These are phyloP conservation scores for Mucor irregularis DNA, from an alignment of 371 early-diverging fungal genomes.

Conservation along the genomic window DNA sequence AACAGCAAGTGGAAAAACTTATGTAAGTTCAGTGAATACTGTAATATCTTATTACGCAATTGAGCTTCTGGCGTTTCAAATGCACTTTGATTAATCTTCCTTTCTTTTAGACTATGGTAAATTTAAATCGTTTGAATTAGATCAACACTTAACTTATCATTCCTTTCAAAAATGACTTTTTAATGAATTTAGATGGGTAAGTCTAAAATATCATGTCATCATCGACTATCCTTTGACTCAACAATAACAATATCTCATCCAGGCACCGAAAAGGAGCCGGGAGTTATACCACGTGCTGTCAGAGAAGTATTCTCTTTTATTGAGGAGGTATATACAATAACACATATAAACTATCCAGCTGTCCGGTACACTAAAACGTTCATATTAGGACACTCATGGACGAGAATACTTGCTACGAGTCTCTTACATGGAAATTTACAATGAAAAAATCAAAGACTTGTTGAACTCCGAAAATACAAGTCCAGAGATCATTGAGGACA, in stretches of 20 bases:
- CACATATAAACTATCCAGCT: background rate
- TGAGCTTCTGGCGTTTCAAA: no score
- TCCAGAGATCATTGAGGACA: constrained; percentile 79
- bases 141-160: background rate
- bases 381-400: constrained; percentile 24
- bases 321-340: constrained; percentile 23
- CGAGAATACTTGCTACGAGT: constrained; percentile 85
- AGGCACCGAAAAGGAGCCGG: constrained; percentile 49
- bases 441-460: constrained; percentile 89
- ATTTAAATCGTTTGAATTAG: background rate
- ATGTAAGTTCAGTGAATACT: constrained; percentile 35
- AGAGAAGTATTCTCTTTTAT: constrained; percentile 49
- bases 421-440: constrained; percentile 96
- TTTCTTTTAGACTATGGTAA: constrained; percentile 33
- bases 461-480: constrained; percentile 68
- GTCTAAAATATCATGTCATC: background rate
- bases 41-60: background rate
- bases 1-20: constrained; percentile 96
- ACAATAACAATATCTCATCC: constrained; percentile 37
- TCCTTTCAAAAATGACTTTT: background rate
- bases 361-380: background rate
- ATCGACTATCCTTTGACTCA: background rate
- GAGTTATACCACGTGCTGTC: constrained; percentile 51
- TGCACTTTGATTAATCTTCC: background rate
- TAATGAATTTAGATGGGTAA: constrained; percentile 23